Conservation (phyloP, 768 basidiomycete species). For the Hygrophorus pudorinus region DNA sequence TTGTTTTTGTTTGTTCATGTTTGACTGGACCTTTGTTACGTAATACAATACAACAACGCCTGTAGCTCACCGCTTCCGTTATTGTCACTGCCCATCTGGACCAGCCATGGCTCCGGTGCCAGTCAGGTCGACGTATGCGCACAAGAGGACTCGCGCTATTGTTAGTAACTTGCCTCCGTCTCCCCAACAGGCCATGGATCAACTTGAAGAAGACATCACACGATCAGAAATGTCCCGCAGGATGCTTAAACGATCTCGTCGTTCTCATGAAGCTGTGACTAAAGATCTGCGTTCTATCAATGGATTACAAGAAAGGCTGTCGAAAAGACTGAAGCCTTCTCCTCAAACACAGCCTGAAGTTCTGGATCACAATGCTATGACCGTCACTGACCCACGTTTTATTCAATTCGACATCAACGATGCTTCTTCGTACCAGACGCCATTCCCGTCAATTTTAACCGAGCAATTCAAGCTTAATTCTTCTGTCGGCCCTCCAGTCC, state of each 20-base stretch:
- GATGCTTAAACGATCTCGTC: slow-evolving; percentile 39
- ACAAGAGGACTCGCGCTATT: slow-evolving; percentile 18
- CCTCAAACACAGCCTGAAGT: slow-evolving; percentile 1
- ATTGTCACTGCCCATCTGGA: neutral
- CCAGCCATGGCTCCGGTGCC: neutral
- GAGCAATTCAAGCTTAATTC: slow-evolving; percentile 15
- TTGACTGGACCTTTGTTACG: slow-evolving; percentile 1
- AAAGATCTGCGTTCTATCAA: neutral
- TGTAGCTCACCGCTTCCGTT: no score
- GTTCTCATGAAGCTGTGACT: slow-evolving; percentile 9
- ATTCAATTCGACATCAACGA: neutral
- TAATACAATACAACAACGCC: neutral
- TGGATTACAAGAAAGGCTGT: slow-evolving; percentile 16
- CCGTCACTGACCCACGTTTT: neutral
- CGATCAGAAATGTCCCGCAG: slow-evolving; percentile 31
- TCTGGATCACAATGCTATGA: neutral
- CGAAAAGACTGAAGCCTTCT: slow-evolving; percentile 25
- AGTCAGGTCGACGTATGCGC: slow-evolving; percentile 13
- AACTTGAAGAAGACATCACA: slow-evolving; percentile 22
- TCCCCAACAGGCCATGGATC: slow-evolving; percentile 13
- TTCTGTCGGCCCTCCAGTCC: slow-evolving; percentile 12
- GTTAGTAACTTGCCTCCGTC: slow-evolving; percentile 11
- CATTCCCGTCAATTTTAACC: slow-evolving; percentile 20
- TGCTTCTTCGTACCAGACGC: slow-evolving; percentile 12
- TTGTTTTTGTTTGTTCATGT: slow-evolving; percentile 1